Percentiles rank a stretch among this genome's conserved stretches.
Evolutionary conservation across 257 asterid species (phyloP).

Genomic region (Solanum paucissectum): DNA sequence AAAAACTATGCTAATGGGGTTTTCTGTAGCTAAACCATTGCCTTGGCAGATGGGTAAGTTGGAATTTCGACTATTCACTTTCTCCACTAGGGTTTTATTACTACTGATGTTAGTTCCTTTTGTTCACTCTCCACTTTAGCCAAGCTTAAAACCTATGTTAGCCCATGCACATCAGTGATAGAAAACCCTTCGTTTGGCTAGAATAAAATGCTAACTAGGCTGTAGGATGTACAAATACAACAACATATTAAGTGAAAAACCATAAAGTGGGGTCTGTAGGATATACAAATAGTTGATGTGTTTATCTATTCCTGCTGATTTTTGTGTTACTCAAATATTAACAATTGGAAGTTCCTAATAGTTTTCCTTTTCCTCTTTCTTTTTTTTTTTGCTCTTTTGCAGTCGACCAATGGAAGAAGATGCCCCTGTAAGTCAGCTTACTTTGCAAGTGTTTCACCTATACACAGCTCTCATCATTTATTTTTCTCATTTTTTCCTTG

Average conservation of each 20-base stretch:
- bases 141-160: background rate
- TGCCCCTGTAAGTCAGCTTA: slow-evolving; percentile 41
- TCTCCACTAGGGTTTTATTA: background rate
- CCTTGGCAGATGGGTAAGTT: background rate
- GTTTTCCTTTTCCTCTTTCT: background rate
- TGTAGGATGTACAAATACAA: background rate
- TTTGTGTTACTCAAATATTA: background rate
- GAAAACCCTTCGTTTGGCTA: background rate
- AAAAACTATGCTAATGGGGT: background rate
- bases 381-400: slow-evolving; percentile 9
- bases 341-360: slow-evolving; percentile 9
- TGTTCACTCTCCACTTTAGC: background rate
- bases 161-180: background rate
- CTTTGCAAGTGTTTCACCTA: background rate
- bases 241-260: no score
- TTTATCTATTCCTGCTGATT: background rate
- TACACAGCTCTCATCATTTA: background rate
- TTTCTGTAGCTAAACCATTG: background rate
- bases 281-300: background rate
- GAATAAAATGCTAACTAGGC: background rate
- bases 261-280: no score
- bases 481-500: background rate
- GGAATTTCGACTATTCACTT: background rate
- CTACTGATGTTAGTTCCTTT: background rate
- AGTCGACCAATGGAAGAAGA: slow-evolving; percentile 78